A percentile compares a stretch with the other conserved stretches of the same genome.
Conservation (phyloP, 139 green algal species). For the Chloropicon primus region DNA sequence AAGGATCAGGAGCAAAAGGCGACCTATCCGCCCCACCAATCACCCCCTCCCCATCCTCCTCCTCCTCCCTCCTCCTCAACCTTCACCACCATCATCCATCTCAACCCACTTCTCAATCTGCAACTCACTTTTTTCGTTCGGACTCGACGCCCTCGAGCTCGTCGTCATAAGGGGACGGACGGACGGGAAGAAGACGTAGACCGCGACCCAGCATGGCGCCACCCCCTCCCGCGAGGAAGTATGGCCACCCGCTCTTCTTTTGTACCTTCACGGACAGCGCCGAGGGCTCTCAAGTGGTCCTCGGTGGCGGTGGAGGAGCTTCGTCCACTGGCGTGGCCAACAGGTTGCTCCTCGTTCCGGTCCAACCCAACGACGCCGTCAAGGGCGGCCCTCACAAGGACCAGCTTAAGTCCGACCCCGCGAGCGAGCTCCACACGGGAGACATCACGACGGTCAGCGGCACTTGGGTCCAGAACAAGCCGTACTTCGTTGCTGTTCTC, state of each 20-base stretch:
- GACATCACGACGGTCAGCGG: neutral
- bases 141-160: too few relatives aligned
- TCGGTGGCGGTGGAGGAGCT: neutral
- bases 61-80: too few relatives aligned
- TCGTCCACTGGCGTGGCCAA: neutral
- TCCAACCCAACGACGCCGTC: neutral
- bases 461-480: neutral
- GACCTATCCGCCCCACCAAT: too few relatives aligned
- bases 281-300: neutral
- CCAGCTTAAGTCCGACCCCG: neutral
- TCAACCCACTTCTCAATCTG: too few relatives aligned
- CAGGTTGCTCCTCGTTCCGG: neutral
- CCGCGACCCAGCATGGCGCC: too few relatives aligned
- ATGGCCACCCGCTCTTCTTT: neutral
- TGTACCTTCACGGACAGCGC: neutral
- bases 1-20: too few relatives aligned
- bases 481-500: neutral
- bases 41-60: too few relatives aligned
- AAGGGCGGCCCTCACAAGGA: neutral
- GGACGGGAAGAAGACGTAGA: neutral
- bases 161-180: neutral
- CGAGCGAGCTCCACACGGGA: neutral
- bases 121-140: too few relatives aligned
- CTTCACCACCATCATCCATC: too few relatives aligned
- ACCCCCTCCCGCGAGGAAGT: neutral